phyloP scores from a whole-genome alignment of 257 asterid species.

The Schizonepeta tenuifolia region DNA sequence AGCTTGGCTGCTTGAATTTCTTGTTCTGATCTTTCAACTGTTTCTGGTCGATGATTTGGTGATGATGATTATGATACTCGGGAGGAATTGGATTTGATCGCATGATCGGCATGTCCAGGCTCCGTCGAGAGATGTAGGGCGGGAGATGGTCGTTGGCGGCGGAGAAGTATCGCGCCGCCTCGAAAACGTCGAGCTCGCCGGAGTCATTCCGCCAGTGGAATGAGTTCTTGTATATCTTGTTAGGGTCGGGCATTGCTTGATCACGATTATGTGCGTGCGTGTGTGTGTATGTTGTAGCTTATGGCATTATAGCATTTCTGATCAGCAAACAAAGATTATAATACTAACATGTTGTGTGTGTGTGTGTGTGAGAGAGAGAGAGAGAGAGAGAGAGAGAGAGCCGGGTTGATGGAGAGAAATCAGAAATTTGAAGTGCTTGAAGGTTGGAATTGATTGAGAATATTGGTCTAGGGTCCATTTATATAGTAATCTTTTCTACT shows the following conservation, averaged over 20 bases:
- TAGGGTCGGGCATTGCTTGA: constrained; percentile 25
- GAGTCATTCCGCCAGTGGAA: constrained; percentile 61
- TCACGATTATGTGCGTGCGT: background rate
- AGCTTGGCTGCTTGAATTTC: constrained; percentile 68
- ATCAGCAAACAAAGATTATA: background rate
- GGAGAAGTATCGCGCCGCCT: constrained; percentile 83
- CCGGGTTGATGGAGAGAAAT: constrained; percentile 21
- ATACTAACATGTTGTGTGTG: background rate
- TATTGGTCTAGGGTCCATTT: constrained; percentile 40
- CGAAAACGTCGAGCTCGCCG: constrained; percentile 86
- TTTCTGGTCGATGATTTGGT: constrained; percentile 5
- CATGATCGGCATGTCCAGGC: constrained; percentile 62
- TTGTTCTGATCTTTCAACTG: constrained; percentile 43
- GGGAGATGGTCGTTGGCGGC: constrained; percentile 46
- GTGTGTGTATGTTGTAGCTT: constrained; percentile 1
- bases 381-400: background rate
- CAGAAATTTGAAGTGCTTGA: background rate
- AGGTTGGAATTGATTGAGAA: constrained; percentile 45
- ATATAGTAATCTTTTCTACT: constrained; percentile 35
- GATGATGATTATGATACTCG: too few relatives aligned
- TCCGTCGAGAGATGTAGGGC: constrained; percentile 42
- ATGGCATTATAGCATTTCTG: background rate
- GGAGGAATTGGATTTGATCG: constrained; percentile 40
- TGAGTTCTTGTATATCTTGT: constrained; percentile 47
- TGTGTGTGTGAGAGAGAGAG: too few relatives aligned